Percentiles rank a stretch among this genome's conserved stretches.
Evolutionary conservation across 2,329 filamentous ascomycete genomes (phyloP).

Genomic region (Xylariomycetidae sp.): DNA sequence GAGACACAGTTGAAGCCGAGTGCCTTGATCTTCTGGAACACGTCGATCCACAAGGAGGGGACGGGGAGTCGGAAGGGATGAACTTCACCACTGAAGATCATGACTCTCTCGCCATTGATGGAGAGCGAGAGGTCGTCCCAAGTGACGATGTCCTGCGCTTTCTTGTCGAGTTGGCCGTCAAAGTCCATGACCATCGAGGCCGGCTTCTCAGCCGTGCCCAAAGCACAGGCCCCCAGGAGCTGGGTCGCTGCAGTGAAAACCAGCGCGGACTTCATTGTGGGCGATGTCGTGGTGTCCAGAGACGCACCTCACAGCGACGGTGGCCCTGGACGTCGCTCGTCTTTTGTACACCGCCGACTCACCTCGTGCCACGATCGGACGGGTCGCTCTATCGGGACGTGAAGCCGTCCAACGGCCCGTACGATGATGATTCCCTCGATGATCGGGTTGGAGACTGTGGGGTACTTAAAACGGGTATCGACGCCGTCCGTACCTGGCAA

Average conservation of each 20-base stretch:
- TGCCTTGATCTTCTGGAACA: constrained; percentile 79
- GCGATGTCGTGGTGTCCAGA: too few species aligned
- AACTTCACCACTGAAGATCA: constrained; percentile 62
- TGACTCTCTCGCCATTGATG: constrained; percentile 58
- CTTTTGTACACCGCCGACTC: too few species aligned
- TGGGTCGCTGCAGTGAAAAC: constrained; percentile 7
- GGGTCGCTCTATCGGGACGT: too few species aligned
- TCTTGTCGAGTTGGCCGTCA: constrained; percentile 3
- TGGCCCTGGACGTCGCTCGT: too few species aligned
- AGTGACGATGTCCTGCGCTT: constrained; percentile 30
- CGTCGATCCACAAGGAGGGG: constrained; percentile 52
- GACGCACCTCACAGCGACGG: too few species aligned
- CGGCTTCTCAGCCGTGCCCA: constrained; percentile 9
- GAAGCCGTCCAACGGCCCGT: too few species aligned
- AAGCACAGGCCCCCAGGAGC: constrained; percentile 9
- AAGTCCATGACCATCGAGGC: constrained; percentile 10
- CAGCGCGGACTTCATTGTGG: neutral
- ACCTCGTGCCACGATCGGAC: too few species aligned
- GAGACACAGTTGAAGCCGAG: constrained; percentile 74
- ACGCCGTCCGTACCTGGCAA: too few species aligned
- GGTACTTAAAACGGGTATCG: too few species aligned
- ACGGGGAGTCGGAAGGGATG: constrained; percentile 52
- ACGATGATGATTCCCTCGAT: too few species aligned
- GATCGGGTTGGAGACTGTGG: too few species aligned
- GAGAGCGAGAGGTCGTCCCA: constrained; percentile 64